Evolutionary conservation across 2,329 filamentous ascomycete genomes (phyloP).

Genomic region (Pyricularia pennisetigena): DNA sequence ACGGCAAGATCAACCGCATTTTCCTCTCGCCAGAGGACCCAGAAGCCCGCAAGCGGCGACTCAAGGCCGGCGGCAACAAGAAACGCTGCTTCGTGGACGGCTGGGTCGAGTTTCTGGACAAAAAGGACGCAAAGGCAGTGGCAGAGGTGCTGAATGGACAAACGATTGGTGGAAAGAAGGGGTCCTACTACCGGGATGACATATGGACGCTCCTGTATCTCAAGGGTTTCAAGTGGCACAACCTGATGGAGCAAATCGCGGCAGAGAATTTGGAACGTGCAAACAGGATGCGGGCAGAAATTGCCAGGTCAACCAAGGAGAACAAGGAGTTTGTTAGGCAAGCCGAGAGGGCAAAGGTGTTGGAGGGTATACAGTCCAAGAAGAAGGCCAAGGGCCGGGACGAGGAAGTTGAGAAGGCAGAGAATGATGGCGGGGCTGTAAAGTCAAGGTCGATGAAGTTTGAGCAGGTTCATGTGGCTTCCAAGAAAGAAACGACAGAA

Average conservation of each 20-base stretch:
- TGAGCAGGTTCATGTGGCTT: constrained; percentile 53
- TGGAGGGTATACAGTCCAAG: constrained; percentile 62
- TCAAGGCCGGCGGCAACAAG: constrained; percentile 70
- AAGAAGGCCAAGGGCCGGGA: constrained; percentile 33
- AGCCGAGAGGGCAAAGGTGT: constrained; percentile 70
- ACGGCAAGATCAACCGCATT: constrained; percentile 66
- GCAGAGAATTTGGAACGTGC: constrained; percentile 73
- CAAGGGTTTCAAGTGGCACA: constrained; percentile 73
- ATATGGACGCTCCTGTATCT: constrained; percentile 79
- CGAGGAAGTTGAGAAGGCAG: constrained; percentile 17
- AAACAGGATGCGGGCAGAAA: constrained; percentile 68
- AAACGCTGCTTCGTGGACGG: constrained; percentile 75
- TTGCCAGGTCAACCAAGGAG: constrained; percentile 64
- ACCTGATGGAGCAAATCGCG: constrained; percentile 67
- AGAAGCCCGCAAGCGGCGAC: constrained; percentile 52
- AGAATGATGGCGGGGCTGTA: constrained; percentile 8
- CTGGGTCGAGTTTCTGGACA: constrained; percentile 74
- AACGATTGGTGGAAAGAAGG: constrained; percentile 76
- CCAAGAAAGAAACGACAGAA: constrained; percentile 32
- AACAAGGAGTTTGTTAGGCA: constrained; percentile 75
- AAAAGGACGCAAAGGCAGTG: constrained; percentile 67
- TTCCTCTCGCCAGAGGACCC: constrained; percentile 73
- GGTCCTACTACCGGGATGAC: constrained; percentile 75
- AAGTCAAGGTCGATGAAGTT: constrained; percentile 39
- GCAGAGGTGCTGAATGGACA: constrained; percentile 68